These are phyloP conservation scores for Papiliotrema laurentii DNA, from an alignment of 1,284 basidiomycete genomes.

Conservation along the genomic window DNA sequence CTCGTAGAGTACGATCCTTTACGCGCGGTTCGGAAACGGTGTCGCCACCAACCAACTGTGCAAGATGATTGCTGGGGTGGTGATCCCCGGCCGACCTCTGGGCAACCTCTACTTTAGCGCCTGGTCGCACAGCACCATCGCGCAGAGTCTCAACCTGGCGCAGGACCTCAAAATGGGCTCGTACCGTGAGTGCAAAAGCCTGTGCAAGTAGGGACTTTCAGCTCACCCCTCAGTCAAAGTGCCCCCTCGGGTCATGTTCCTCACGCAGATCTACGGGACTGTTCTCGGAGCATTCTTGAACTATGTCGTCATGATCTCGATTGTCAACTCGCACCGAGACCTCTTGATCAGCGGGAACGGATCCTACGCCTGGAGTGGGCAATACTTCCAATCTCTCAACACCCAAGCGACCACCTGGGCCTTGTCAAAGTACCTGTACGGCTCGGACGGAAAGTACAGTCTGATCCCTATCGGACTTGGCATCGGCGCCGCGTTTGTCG, in stretches of 20 bases:
- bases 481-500: constrained; percentile 13
- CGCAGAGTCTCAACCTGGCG: constrained; percentile 15
- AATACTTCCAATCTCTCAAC: constrained; percentile 11
- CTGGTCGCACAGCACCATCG: constrained; percentile 21
- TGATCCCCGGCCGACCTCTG: constrained; percentile 20
- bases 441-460: constrained; percentile 4
- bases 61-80: constrained; percentile 22
- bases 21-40: constrained; percentile 20
- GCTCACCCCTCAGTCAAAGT: constrained; percentile 31
- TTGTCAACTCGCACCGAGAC: constrained; percentile 23
- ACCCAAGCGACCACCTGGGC: constrained; percentile 21
- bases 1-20: constrained; percentile 15
- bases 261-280: constrained; percentile 23
- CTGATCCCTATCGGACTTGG: constrained; percentile 15
- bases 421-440: constrained; percentile 15
- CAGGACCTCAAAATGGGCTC: constrained; percentile 22
- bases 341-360: constrained; percentile 17
- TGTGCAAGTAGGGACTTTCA: constrained; percentile 2
- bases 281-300: constrained; percentile 30
- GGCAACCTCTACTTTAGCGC: constrained; percentile 25
- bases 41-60: constrained; percentile 21
- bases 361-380: constrained; percentile 12
- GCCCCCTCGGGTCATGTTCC: constrained; percentile 23
- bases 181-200: constrained; percentile 9
- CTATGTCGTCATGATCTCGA: constrained; percentile 25